Evolutionary conservation across 2,329 filamentous ascomycete species (phyloP).

Genomic region (Magnaporthales sp.): DNA sequence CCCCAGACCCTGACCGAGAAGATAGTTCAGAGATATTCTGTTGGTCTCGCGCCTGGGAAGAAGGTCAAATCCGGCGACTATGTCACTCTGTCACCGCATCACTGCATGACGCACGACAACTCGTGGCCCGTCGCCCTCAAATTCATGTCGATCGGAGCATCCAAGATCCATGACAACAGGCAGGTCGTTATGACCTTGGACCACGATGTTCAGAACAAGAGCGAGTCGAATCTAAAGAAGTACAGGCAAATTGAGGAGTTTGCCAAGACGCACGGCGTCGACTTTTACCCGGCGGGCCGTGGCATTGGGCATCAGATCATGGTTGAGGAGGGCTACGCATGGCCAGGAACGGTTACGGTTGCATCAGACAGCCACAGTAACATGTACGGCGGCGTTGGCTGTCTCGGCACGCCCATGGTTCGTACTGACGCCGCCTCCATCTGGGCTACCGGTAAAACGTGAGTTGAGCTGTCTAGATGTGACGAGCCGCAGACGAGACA

Average conservation of each 20-base stretch:
- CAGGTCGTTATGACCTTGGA: slow-evolving; percentile 82
- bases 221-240: slow-evolving; percentile 70
- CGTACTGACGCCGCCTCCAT: slow-evolving; percentile 81
- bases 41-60: slow-evolving; percentile 70
- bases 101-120: slow-evolving; percentile 75
- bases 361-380: slow-evolving; percentile 73
- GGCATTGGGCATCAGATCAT: slow-evolving; percentile 73
- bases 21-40: slow-evolving; percentile 75
- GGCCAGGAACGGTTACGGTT: slow-evolving; percentile 78
- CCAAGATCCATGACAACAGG: slow-evolving; percentile 58
- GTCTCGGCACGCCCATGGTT: slow-evolving; percentile 73
- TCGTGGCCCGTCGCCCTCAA: slow-evolving; percentile 45
- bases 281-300: slow-evolving; percentile 52
- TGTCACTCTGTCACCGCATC: slow-evolving; percentile 62
- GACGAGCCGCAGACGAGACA: neutral
- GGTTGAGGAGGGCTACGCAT: slow-evolving; percentile 75
- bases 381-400: slow-evolving; percentile 75
- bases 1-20: slow-evolving; percentile 87
- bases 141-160: slow-evolving; percentile 76
- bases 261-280: slow-evolving; percentile 65
- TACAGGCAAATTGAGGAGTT: slow-evolving; percentile 77
- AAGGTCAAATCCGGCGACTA: slow-evolving; percentile 74
- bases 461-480: neutral
- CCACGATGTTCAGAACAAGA: slow-evolving; percentile 83
- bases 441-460: slow-evolving; percentile 69